Evolutionary conservation across 768 basidiomycete species (phyloP), one percentile per base, ranked within the genome.

Genomic region (Agrocybe praecox): DNA sequence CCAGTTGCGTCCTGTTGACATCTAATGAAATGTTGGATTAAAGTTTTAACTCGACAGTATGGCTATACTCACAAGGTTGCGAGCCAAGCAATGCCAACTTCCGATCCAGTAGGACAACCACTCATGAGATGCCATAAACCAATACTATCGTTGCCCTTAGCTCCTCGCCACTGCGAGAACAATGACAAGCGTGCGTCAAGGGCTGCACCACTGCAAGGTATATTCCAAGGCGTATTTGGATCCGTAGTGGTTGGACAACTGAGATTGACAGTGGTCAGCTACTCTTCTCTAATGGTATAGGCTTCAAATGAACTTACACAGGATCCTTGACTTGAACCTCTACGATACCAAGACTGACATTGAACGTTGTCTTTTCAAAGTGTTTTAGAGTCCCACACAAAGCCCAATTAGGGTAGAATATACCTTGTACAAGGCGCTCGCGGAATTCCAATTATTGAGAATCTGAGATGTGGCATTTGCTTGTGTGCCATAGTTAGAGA

Each of bases 41-140:
- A 52, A 49, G 46, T 40, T 46, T 29, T 49, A 29, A 40, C 54
- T 18, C 24, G 21, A 12, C 15, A 17, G 9, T 24, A 40, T 21
- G 15, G 18, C 17, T 45, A 33, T 32, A 18, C 79, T 65, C 73
- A 90, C 72, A 95, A 67, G 18, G 90, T 91, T 19, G 82, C 90
- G 2, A 96, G 81, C 93, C 92, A 94, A 4, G 93, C 93, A 47
- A 95, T 92, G 19, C 93, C 94, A 34, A 89, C 85, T 71, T 92
- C 90, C 10, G 84, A 80, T n/a, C 89, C 89, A 9, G 88, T 87
- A 3, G 88, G 84, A 62, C 91, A 92, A 22, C 86, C 86, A 60
- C 89, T 92, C 87, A 95, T 89, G 12, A 95, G 75, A 74, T 94
- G 93, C 90, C 92, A 95, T 26, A 96, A 77, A 2, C 93, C 94